Evolutionary conservation across 2,329 filamentous ascomycete genomes (phyloP), one percentile per base, ranked within the genome.

Genomic region (Aspergillus sp.): DNA sequence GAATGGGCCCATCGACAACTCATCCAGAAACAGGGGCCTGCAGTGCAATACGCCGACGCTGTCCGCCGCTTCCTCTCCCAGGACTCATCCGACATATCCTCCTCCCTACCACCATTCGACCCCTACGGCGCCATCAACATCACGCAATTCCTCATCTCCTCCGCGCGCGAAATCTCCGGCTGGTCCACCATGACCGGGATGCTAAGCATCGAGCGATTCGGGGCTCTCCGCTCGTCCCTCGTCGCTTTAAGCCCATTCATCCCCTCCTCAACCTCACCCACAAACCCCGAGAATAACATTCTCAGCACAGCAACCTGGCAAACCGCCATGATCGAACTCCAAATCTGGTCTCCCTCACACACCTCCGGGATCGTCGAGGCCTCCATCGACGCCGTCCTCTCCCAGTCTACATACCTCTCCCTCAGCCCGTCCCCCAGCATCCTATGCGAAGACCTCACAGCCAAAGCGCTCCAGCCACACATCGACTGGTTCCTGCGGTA

Each of bases 121-220:
- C 69, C 74, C 0, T 78, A 77, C 51, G 76, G 76, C 3, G 74
- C 75, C 5, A 73, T 77, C 55, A 78, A 77, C 50, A 73, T 78
- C 31, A 69, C 74, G 1, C 74, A 77, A 23, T 78, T 78, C 47
- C 62, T 78, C 9, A 70, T 77, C 14, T 78, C 75, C 4, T 76
- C 74, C 56, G 74, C 75, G 2, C 71, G 75, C 4, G 75, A 78
- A 50, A 70, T 77, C 43, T 77, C 75, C 1, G 75, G 76, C 24
- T 78, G 75, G 75, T 77, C 73, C 5, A 74, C 74, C 3, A 78
- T 78, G 72, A 77, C 75, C 0, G 75, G 75, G 2, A 70, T 73
- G 58, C 66, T 78, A 3, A 77, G 76, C 57, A 69, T 74, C 39
- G 75, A 77, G 52, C 66, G 76, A 17, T 68, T 77, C 3, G 68